Percentiles rank a stretch among this genome's conserved stretches.
phyloP scores from a whole-genome alignment of 2,329 filamentous ascomycete species.

The Monilinia fructigena region DNA sequence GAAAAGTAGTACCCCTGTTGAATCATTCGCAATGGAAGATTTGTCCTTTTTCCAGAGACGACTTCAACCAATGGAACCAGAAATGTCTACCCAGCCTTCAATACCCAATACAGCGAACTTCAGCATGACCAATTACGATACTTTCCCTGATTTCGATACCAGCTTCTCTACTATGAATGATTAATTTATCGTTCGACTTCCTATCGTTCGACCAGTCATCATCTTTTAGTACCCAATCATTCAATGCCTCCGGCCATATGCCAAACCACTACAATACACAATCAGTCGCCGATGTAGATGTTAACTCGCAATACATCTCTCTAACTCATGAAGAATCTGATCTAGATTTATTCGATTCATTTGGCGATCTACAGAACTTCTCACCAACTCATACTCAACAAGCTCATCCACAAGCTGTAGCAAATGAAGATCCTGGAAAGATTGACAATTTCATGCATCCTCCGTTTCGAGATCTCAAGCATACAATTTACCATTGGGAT shows the following conservation, averaged over 20 bases:
- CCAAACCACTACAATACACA: constrained; percentile 4
- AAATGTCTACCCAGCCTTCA: constrained; percentile 28
- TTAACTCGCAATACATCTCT: constrained; percentile 16
- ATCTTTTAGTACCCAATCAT: constrained; percentile 11
- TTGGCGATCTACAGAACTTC: neutral
- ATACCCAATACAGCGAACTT: constrained; percentile 31
- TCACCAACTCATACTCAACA: constrained; percentile 13
- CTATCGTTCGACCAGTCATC: constrained; percentile 27
- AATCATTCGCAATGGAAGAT: constrained; percentile 35
- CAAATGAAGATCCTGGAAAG: constrained; percentile 10
- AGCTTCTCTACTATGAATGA: constrained; percentile 9
- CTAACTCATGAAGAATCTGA: neutral
- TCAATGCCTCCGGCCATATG: neutral
- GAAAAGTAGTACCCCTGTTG: constrained; percentile 24
- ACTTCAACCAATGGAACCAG: constrained; percentile 30
- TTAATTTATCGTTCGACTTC: constrained; percentile 27
- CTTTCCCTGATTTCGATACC: constrained; percentile 21
- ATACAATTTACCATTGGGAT: neutral
- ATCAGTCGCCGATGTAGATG: neutral
- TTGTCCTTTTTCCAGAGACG: constrained; percentile 38
- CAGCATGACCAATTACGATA: constrained; percentile 35
- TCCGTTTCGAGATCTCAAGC: constrained; percentile 2
- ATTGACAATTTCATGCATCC: constrained; percentile 2
- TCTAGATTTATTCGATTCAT: constrained; percentile 11
- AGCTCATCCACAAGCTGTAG: constrained; percentile 9